These are phyloP conservation scores for Cicer judaicum DNA, from an alignment of 306 rosid genomes.

Conservation along the genomic window DNA sequence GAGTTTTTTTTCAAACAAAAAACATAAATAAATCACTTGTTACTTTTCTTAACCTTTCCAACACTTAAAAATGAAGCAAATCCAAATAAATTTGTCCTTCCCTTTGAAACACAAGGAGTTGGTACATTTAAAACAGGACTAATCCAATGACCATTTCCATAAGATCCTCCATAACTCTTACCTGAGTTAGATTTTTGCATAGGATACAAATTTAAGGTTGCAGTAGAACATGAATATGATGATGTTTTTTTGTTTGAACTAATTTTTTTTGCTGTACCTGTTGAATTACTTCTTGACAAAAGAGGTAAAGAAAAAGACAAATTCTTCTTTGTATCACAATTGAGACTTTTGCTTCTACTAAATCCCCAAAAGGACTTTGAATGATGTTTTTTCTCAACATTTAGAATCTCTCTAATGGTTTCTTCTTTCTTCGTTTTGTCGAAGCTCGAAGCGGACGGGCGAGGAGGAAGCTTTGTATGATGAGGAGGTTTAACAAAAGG, in stretches of 20 bases:
- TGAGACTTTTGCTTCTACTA: conserved; percentile 83
- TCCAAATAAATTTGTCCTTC: conserved; percentile 68
- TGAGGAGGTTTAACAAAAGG: conserved; percentile 29
- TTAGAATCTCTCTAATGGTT: conserved; percentile 39
- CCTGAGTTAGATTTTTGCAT: conserved; percentile 62
- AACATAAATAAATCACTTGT: conserved; percentile 50
- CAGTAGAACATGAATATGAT: conserved; percentile 44
- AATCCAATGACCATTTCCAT: conserved; percentile 61
- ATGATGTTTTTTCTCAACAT: conserved; percentile 50
- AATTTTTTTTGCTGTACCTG: conserved; percentile 68
- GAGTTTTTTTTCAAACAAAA: too few relatives aligned
- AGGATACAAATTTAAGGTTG: conserved; percentile 43
- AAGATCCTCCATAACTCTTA: conserved; percentile 67
- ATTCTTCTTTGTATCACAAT: conserved; percentile 62
- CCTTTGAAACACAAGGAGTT: conserved; percentile 78
- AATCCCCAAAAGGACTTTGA: conserved; percentile 89
- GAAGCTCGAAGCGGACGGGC: conserved; percentile 47
- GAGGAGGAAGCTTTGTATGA: conserved; percentile 54
- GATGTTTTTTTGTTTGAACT: conserved; percentile 52
- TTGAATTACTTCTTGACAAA: conserved; percentile 78
- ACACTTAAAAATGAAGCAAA: conserved; percentile 70
- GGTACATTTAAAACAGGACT: conserved; percentile 80
- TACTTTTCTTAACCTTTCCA: conserved; percentile 67
- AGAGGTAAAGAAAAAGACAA: conserved; percentile 59
- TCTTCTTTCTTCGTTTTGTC: conserved; percentile 55